These are phyloP conservation scores for Posidonia oceanica DNA, from an alignment of 116 monocot species.

Conservation along the genomic window DNA sequence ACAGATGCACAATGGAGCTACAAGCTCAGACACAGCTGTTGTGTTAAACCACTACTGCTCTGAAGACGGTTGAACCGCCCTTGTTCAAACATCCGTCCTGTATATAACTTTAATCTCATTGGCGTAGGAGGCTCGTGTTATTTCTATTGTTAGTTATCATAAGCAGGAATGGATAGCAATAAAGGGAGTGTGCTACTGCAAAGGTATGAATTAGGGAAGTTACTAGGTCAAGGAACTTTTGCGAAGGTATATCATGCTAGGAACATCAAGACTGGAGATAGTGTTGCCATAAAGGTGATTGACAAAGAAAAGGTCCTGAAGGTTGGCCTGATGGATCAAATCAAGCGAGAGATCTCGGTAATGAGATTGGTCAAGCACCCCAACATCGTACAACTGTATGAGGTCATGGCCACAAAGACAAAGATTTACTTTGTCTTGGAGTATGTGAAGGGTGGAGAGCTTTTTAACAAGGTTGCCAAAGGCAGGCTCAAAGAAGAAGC, in stretches of 20 bases:
- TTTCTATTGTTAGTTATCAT: neutral
- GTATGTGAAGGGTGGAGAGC: slow-evolving; percentile 73
- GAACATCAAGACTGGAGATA: slow-evolving; percentile 19
- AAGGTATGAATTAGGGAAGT: slow-evolving; percentile 48
- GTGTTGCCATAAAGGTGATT: slow-evolving; percentile 60
- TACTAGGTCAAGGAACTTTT: slow-evolving; percentile 71
- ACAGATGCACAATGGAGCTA: slow-evolving; percentile 5
- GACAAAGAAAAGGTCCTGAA: slow-evolving; percentile 61
- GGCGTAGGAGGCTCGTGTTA: neutral
- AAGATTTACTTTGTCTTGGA: slow-evolving; percentile 91
- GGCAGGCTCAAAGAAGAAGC: slow-evolving; percentile 53
- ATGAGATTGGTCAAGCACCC: slow-evolving; percentile 69
- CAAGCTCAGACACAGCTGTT: neutral
- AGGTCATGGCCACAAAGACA: slow-evolving; percentile 77
- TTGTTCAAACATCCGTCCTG: neutral
- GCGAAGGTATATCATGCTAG: slow-evolving; percentile 67
- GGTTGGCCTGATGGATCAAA: slow-evolving; percentile 44
- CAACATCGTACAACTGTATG: slow-evolving; percentile 63
- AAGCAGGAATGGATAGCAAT: slow-evolving; percentile 7
- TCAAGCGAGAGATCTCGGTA: slow-evolving; percentile 66
- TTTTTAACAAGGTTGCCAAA: slow-evolving; percentile 54
- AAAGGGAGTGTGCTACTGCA: slow-evolving; percentile 27
- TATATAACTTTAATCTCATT: neutral
- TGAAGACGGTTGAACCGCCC: slow-evolving; percentile 19
- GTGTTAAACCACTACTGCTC: slow-evolving; percentile 13